Percentiles rank a stretch among this genome's conserved stretches.
Conservation (phyloP, 163 green algal genomes). For the Smithsoniella earleae region DNA sequence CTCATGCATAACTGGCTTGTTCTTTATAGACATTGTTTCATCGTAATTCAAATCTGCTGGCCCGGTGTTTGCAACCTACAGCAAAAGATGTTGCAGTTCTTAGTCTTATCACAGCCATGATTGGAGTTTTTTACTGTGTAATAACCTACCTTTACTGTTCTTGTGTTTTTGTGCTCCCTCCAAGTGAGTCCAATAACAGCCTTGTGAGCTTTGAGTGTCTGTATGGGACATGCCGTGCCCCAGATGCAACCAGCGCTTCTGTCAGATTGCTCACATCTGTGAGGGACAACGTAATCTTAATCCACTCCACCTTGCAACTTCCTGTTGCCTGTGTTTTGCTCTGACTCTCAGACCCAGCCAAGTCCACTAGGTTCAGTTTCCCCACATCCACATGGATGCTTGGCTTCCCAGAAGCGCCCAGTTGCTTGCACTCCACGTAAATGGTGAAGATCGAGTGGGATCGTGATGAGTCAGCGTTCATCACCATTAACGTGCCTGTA, state of each 20-base stretch:
- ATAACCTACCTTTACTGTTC: constrained; percentile 57
- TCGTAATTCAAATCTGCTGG: constrained; percentile 46
- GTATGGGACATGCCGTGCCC: constrained; percentile 61
- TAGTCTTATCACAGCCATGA: too few species aligned
- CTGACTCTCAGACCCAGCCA: constrained; percentile 56
- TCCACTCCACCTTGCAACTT: constrained; percentile 48
- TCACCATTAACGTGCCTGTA: constrained; percentile 47
- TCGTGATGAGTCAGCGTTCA: constrained; percentile 54
- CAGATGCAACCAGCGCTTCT: constrained; percentile 41
- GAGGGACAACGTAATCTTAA: constrained; percentile 52
- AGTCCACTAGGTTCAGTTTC: constrained; percentile 65
- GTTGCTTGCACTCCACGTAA: constrained; percentile 26
- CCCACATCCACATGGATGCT: constrained; percentile 54
- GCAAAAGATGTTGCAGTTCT: too few species aligned
- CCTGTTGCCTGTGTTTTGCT: constrained; percentile 44
- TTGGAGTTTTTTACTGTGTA: too few species aligned
- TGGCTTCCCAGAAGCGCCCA: constrained; percentile 29
- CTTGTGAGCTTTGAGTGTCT: constrained; percentile 71
- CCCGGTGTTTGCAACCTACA: constrained; percentile 45
- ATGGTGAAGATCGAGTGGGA: constrained; percentile 67
- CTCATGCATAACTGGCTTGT: constrained; percentile 67
- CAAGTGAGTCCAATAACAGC: constrained; percentile 68
- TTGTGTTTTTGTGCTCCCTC: constrained; percentile 72
- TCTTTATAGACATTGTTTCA: constrained; percentile 56
- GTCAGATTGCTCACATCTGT: constrained; percentile 48